A percentile compares a stretch with the other conserved stretches of the same genome.
These are phyloP conservation scores for Fusarium sp. DNA, from an alignment of 2,329 filamentous ascomycete genomes.

Conservation along the genomic window DNA sequence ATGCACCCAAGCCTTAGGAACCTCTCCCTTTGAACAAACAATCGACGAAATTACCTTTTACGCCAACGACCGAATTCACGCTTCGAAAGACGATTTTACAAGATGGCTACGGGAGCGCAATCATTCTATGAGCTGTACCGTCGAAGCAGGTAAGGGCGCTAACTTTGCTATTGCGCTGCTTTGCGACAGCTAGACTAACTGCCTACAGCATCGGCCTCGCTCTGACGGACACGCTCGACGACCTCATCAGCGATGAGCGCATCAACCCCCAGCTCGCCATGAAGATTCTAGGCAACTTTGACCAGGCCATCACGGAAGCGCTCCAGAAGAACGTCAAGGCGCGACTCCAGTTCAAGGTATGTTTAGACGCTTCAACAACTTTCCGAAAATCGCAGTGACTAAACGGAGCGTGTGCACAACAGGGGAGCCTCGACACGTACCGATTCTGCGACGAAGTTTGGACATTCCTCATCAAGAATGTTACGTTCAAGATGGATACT, in stretches of 20 bases:
- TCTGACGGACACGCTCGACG: slow-evolving; percentile 95
- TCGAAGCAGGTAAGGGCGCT: slow-evolving; percentile 82
- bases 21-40: slow-evolving; percentile 25
- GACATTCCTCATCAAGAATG: slow-evolving; percentile 99
- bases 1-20: slow-evolving; percentile 17
- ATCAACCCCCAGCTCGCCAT: slow-evolving; percentile 98
- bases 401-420: slow-evolving; percentile 48
- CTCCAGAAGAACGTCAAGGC: slow-evolving; percentile 92
- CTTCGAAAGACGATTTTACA: slow-evolving; percentile 16
- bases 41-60: background rate
- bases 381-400: background rate
- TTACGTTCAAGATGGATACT: slow-evolving; percentile 97
- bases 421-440: slow-evolving; percentile 98
- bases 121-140: slow-evolving; percentile 95
- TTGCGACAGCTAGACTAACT: slow-evolving; percentile 45
- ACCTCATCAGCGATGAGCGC: slow-evolving; percentile 89
- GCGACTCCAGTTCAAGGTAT: slow-evolving; percentile 91
- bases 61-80: background rate
- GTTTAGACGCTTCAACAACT: no score
- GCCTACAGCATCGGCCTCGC: slow-evolving; percentile 81
- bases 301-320: slow-evolving; percentile 89
- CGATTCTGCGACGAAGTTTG: slow-evolving; percentile 99
- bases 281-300: slow-evolving; percentile 97
- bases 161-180: slow-evolving; percentile 41
- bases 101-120: slow-evolving; percentile 60